Evolutionary conservation across 1,139 yeast genomes (phyloP).

Genomic region (Geotrichum europaeum): DNA sequence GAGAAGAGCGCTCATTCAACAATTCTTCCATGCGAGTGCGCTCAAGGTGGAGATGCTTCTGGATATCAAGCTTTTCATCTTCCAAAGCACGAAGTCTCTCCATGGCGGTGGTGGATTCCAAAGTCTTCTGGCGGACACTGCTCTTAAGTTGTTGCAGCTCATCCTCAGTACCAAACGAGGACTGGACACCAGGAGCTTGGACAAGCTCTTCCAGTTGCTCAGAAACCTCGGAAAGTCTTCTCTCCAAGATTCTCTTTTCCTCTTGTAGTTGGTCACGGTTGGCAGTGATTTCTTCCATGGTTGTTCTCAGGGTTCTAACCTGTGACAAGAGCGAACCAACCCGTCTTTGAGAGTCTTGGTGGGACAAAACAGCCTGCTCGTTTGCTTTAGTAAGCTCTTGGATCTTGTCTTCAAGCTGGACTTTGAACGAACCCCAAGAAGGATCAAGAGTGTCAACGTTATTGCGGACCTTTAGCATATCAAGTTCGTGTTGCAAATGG

Average conservation of each 20-base stretch:
- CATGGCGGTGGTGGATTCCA: slow-evolving; percentile 19
- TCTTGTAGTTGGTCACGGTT: slow-evolving; percentile 36
- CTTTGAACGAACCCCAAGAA: slow-evolving; percentile 40
- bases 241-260: slow-evolving; percentile 36
- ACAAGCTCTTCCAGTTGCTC: slow-evolving; percentile 30
- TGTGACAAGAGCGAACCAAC: slow-evolving; percentile 34
- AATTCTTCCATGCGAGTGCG: slow-evolving; percentile 28
- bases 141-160: slow-evolving; percentile 23
- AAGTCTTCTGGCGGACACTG: slow-evolving; percentile 24
- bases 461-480: slow-evolving; percentile 29
- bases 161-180: slow-evolving; percentile 11
- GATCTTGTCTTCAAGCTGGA: slow-evolving; percentile 49
- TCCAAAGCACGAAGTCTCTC: slow-evolving; percentile 15
- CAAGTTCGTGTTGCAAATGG: slow-evolving; percentile 55
- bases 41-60: slow-evolving; percentile 27
- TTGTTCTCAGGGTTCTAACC: slow-evolving; percentile 31
- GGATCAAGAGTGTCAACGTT: slow-evolving; percentile 19
- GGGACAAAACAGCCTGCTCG: slow-evolving; percentile 38
- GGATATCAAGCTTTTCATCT: slow-evolving; percentile 15
- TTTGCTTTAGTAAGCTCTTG: slow-evolving; percentile 47
- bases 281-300: slow-evolving; percentile 34
- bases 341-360: slow-evolving; percentile 36
- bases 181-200: slow-evolving; percentile 18
- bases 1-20: slow-evolving; percentile 22
- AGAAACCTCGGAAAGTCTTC: slow-evolving; percentile 30